Conservation (phyloP, 345 rosid genomes). For the Lepidium didymum region DNA sequence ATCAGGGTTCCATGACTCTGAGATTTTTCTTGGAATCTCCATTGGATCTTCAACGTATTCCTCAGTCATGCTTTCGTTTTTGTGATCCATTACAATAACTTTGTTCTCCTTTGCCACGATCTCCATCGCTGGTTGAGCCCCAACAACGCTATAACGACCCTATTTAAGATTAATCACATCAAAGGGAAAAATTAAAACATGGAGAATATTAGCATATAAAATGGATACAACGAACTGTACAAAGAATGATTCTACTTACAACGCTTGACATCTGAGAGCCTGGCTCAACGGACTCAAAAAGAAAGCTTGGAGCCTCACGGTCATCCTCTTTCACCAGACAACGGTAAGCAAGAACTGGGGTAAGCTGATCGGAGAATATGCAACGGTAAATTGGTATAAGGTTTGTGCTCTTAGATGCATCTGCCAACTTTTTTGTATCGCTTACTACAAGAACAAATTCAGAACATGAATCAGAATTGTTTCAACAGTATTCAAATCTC, state of each 20-base stretch:
- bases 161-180: conserved; percentile 23
- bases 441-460: conserved; percentile 26
- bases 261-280: conserved; percentile 50
- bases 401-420: conserved; percentile 58
- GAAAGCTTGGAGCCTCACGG: conserved; percentile 83
- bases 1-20: conserved; percentile 74
- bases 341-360: conserved; percentile 81
- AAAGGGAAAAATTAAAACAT: not conserved
- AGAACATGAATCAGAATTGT: not conserved
- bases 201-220: not conserved
- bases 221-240: not conserved
- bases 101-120: conserved; percentile 66
- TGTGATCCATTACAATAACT: conserved; percentile 71
- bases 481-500: too few species aligned
- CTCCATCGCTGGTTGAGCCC: conserved; percentile 78
- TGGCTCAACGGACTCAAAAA: conserved; percentile 77
- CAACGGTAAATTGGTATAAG: conserved; percentile 62
- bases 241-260: conserved; percentile 34
- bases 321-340: conserved; percentile 86
- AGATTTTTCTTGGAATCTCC: conserved; percentile 55
- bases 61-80: conserved; percentile 41
- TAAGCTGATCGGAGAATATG: conserved; percentile 83
- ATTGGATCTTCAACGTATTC: conserved; percentile 75
- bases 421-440: conserved; percentile 39
- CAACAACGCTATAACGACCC: conserved; percentile 82